Base-by-base conservation (phyloP, 2,329 filamentous ascomycete genomes). In the Colletotrichum simmondsii region DNA sequence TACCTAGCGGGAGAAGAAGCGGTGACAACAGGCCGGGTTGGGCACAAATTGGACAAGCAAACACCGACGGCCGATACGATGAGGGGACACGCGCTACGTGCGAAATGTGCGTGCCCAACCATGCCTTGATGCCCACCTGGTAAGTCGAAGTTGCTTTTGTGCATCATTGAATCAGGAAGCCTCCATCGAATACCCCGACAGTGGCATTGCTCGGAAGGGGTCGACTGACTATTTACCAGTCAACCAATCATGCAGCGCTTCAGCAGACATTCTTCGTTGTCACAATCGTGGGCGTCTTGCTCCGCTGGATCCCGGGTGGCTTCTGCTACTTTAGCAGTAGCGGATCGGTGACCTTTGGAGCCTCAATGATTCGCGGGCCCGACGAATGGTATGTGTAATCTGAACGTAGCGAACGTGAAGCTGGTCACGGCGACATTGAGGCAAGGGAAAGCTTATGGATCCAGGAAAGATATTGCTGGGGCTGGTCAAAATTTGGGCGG, bases 1-100 rank as follows among this genome's bases (percentile, higher is more conserved):
- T 78, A 77, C 80, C 80, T 76, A 76, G 80, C 75, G 79, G 75
- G 71, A 74, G 67, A 77, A 80, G 76, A 76, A 81, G 80, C 80
- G 80, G 80, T 81, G 74, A 75, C 74, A 75, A 64, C 57, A 75
- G 35, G 66, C 63, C 57, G 74, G 72, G 72, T 75, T 74, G 73
- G 74, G 74, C 74, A 75, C 70, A 60, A 75, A 75, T 65, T 68
- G 49, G 71, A 71, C 71, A 73, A 71, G 68, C 56, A 73, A 73
- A 72, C 58, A 64, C 49, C 46, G 32, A 68, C 53, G 28, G 71
- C 52, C 73, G 72, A 75, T 72, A 72, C 61, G 62, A 74, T 64
- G 72, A 37, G 54, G 71, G 72, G 60, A 69, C 71, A 67, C 71
- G 67, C 71, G 61, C 71, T 71, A 73, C 56, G 60, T 63, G 61